phyloP scores from a whole-genome alignment of 2,329 filamentous ascomycete species.

The Arachnomyces sp. region DNA sequence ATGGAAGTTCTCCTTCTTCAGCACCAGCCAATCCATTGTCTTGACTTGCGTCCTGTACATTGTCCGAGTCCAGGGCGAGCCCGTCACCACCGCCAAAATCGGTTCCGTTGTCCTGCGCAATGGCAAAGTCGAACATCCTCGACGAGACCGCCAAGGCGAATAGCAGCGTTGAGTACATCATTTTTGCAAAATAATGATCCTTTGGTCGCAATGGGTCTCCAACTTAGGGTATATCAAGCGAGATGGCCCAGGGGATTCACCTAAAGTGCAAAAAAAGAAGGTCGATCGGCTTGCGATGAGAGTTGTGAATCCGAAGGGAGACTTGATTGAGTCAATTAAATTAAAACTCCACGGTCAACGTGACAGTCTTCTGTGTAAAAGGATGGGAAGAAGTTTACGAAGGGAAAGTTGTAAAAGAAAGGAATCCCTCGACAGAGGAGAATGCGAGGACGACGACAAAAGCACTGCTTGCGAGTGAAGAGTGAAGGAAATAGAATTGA shows the following conservation, averaged over 20 bases:
- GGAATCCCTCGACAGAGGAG: slow-evolving; percentile 13
- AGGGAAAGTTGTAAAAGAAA: slow-evolving; percentile 13
- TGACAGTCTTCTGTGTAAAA: slow-evolving; percentile 8
- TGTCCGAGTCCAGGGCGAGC: slow-evolving; percentile 28
- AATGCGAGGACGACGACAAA: slow-evolving; percentile 8
- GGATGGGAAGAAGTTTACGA: slow-evolving; percentile 5
- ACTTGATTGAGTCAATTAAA: slow-evolving; percentile 2
- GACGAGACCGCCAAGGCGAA: slow-evolving; percentile 6
- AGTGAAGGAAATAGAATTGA: slow-evolving; percentile 9
- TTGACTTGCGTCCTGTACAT: slow-evolving; percentile 34
- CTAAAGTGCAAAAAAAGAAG: slow-evolving; percentile 1
- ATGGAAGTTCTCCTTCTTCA: slow-evolving; percentile 37
- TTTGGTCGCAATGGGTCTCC: slow-evolving; percentile 1
- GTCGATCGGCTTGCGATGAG: too few relatives aligned
- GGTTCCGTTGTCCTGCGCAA: slow-evolving; percentile 10
- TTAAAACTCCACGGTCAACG: slow-evolving; percentile 16
- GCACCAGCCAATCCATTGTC: slow-evolving; percentile 15
- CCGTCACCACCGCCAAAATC: slow-evolving; percentile 9
- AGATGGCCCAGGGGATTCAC: slow-evolving; percentile 3
- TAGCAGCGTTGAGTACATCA: slow-evolving; percentile 6
- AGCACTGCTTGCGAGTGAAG: slow-evolving; percentile 5
- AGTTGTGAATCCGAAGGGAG: too few relatives aligned
- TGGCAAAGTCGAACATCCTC: slow-evolving; percentile 3
- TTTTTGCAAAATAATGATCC: slow-evolving; percentile 2
- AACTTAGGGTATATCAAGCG: background rate